Percentiles rank a stretch among this genome's conserved stretches.
Conservation (phyloP, 2,329 filamentous ascomycete genomes). For the Hirsutella minnesotensis region DNA sequence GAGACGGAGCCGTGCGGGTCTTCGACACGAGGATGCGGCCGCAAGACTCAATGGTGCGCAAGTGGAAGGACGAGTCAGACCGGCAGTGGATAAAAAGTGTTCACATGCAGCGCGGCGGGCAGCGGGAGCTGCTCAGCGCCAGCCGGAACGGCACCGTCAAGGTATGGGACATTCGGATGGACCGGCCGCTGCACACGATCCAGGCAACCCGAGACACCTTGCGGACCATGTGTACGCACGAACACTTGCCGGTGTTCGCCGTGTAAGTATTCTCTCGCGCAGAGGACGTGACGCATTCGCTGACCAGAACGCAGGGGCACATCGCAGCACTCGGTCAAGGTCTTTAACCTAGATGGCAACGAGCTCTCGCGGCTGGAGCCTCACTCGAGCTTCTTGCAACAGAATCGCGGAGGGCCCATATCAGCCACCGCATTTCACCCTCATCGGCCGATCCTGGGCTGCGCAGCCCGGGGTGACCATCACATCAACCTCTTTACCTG, state of each 20-base stretch:
- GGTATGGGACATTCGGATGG: slow-evolving; percentile 91
- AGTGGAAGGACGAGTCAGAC: slow-evolving; percentile 82
- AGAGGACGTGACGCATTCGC: slow-evolving; percentile 13
- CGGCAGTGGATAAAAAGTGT: slow-evolving; percentile 92
- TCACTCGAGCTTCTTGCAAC: slow-evolving; percentile 77
- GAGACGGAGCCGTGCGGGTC: slow-evolving; percentile 85
- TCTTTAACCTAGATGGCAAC: slow-evolving; percentile 78
- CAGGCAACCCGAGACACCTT: slow-evolving; percentile 66
- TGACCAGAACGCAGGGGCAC: slow-evolving; percentile 52
- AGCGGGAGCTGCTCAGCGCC: slow-evolving; percentile 81
- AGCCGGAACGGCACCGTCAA: slow-evolving; percentile 89
- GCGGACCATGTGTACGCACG: slow-evolving; percentile 81
- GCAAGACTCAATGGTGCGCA: slow-evolving; percentile 85
- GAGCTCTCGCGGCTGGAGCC: slow-evolving; percentile 78
- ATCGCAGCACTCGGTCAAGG: slow-evolving; percentile 75
- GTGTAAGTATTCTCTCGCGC: slow-evolving; percentile 49
- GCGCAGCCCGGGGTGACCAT: slow-evolving; percentile 73
- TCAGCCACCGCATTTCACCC: slow-evolving; percentile 90
- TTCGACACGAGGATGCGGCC: slow-evolving; percentile 82
- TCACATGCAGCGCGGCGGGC: slow-evolving; percentile 90
- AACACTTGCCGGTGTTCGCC: slow-evolving; percentile 92
- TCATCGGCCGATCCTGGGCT: slow-evolving; percentile 82
- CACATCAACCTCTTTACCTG: slow-evolving; percentile 84
- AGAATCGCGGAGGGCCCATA: slow-evolving; percentile 71
- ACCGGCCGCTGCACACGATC: slow-evolving; percentile 61